A percentile compares a stretch with the other conserved stretches of the same genome.
phyloP scores from a whole-genome alignment of 176 grass and related monocot species.

The Triticum urartu region DNA sequence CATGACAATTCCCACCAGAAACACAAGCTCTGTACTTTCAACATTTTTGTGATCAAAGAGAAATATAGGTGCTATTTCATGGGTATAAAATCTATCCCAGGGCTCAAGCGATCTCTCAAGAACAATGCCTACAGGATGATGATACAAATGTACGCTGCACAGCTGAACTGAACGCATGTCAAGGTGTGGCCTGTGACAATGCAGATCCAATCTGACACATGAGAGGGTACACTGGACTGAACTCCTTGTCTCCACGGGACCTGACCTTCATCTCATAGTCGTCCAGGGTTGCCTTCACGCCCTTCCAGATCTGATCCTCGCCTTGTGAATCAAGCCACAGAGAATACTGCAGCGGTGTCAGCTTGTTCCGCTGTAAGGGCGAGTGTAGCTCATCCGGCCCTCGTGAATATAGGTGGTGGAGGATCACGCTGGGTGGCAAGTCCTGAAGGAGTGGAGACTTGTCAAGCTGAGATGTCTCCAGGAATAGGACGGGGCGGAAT shows the following conservation, averaged over 20 bases:
- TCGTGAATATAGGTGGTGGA: constrained; percentile 90
- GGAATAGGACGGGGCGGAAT: constrained; percentile 83
- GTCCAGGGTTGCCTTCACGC: constrained; percentile 84
- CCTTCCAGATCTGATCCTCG: constrained; percentile 94
- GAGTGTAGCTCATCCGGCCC: constrained; percentile 90
- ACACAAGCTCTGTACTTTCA: constrained; percentile 22
- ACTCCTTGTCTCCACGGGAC: constrained; percentile 76
- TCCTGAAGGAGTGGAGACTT: constrained; percentile 76
- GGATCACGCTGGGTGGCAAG: constrained; percentile 74
- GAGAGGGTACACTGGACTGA: constrained; percentile 78
- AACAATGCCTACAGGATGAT: constrained; percentile 47
- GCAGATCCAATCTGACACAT: constrained; percentile 84
- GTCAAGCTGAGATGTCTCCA: constrained; percentile 84
- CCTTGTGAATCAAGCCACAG: constrained; percentile 92
- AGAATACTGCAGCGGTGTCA: constrained; percentile 74
- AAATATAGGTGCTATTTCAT: constrained; percentile 39
- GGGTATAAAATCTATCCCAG: constrained; percentile 37
- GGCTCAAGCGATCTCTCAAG: not conserved
- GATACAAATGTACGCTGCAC: constrained; percentile 29
- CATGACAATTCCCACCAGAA: not conserved
- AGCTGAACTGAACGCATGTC: not conserved
- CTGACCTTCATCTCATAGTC: constrained; percentile 77
- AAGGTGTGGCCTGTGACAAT: constrained; percentile 39
- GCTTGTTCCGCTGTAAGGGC: constrained; percentile 84
- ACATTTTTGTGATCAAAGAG: constrained; percentile 15